Percentiles rank a stretch among this genome's conserved stretches.
phyloP scores from a whole-genome alignment of 1,284 basidiomycete species.

The Rhodofomes roseus region DNA sequence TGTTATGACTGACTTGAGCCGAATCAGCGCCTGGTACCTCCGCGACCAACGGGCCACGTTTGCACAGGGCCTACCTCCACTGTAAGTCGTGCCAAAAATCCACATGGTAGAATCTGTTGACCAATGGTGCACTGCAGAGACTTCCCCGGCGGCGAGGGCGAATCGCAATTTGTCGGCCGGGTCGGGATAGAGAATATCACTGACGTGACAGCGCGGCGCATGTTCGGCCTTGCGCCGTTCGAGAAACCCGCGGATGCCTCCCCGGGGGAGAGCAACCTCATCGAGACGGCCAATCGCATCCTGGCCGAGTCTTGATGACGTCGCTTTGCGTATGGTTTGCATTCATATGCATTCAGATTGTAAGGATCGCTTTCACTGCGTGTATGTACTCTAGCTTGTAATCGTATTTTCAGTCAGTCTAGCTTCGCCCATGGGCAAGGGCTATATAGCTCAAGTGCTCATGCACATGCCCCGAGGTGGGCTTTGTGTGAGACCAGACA shows the following conservation, averaged over 20 bases:
- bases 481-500: no score
- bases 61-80: constrained; percentile 51
- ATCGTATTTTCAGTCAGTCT: no score
- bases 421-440: no score
- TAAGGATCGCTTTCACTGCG: no score
- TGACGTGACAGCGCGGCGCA: constrained; percentile 29
- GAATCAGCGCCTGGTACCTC: constrained; percentile 56
- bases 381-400: no score
- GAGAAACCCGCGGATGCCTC: constrained; percentile 13
- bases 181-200: constrained; percentile 41
- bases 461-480: no score
- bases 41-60: constrained; percentile 57
- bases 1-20: neutral
- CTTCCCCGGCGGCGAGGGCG: constrained; percentile 74
- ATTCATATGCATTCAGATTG: no score
- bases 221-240: constrained; percentile 35
- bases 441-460: no score
- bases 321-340: no score
- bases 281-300: constrained; percentile 23
- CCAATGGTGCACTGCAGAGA: constrained; percentile 38
- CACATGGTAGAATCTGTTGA: neutral
- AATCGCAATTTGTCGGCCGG: constrained; percentile 52
- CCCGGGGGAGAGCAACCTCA: constrained; percentile 17
- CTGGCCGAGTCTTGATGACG: no score
- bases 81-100: constrained; percentile 35